Conservation (phyloP, 2,329 filamentous ascomycete genomes). For the Tolypocladium cylindrosporum region DNA sequence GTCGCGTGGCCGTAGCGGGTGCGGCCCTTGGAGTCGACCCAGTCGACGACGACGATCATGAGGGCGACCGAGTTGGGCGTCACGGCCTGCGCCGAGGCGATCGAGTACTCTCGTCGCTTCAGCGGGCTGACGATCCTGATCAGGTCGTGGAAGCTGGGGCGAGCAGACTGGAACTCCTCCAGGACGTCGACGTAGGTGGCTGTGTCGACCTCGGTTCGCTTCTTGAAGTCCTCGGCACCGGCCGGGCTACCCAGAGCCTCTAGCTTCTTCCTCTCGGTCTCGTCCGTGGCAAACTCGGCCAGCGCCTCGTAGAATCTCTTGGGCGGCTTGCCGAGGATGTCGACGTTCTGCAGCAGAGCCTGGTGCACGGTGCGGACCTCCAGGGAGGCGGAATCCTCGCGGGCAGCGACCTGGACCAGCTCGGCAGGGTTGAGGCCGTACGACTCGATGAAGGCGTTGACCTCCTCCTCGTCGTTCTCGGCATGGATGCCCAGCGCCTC, state of each 20-base stretch:
- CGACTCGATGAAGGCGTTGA: slow-evolving; percentile 77
- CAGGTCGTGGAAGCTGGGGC: slow-evolving; percentile 80
- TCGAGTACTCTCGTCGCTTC: slow-evolving; percentile 98
- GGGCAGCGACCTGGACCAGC: slow-evolving; percentile 82
- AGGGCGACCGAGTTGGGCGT: slow-evolving; percentile 82
- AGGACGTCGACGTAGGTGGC: slow-evolving; percentile 86
- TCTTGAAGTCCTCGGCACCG: slow-evolving; percentile 85
- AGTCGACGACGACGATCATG: slow-evolving; percentile 95
- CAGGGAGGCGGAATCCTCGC: slow-evolving; percentile 62
- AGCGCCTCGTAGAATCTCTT: slow-evolving; percentile 97
- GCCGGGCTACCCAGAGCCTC: slow-evolving; percentile 66
- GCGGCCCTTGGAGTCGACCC: slow-evolving; percentile 81
- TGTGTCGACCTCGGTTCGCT: slow-evolving; percentile 80
- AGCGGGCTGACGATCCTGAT: slow-evolving; percentile 78
- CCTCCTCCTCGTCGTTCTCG: slow-evolving; percentile 74
- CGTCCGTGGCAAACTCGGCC: slow-evolving; percentile 74
- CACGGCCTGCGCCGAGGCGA: slow-evolving; percentile 92
- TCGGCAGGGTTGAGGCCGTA: slow-evolving; percentile 78
- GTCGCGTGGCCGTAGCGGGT: slow-evolving; percentile 90
- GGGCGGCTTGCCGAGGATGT: slow-evolving; percentile 92
- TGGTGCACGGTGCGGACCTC: slow-evolving; percentile 93
- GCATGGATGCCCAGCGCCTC: slow-evolving; percentile 95
- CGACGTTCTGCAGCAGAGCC: slow-evolving; percentile 80
- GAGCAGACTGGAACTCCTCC: slow-evolving; percentile 81
- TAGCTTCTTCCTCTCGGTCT: slow-evolving; percentile 72